Evolutionary conservation across 495 filamentous ascomycete genomes (phyloP), one percentile per base, ranked within the genome.

Genomic region (Aspergillus affinis): DNA sequence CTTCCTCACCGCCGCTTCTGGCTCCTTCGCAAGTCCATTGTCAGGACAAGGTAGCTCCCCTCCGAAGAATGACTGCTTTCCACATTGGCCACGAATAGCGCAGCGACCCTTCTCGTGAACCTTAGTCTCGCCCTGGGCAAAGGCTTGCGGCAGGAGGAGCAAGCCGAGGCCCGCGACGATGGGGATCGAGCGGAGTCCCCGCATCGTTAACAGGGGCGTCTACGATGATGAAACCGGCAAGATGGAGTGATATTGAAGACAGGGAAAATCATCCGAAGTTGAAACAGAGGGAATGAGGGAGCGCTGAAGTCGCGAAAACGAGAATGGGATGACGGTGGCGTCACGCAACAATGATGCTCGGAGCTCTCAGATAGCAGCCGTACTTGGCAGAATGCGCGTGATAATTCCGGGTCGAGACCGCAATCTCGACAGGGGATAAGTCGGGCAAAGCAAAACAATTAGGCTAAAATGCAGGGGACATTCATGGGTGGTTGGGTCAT

Each of bases 31-130:
- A 45, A 86, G 79, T 19, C 79, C 92, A 72, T 98, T 98, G 75
- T 98, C 94, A n/a, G 92, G 85, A 68, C 92, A 98, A 8, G 94
- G 94, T 55, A 98, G 80, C 65, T 96, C 84, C 51, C 86, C 83
- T 18, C 91, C 91, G 68, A 97, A 97, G 65, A 93, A 86, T 46
- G 87, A 87, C 72, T 94, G 86, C 69, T 89, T 91, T 6, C 93
- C 94, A 69, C 94, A 98, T 60, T 95, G 85, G 6, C 92, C 93
- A 26, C 93, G 86, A 54, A 98, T 88, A 0, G 94, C 90, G 75
- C 94, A 98, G 62, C 94, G 85, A 13, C 94, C 95, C 51, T 85
- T 78, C 77, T 97, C 92, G 65, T 97, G 95, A 64, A 86, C 89
- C 29, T 69, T 75, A 6, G 88, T 89, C 62, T 73, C 72, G 41